Conservation (phyloP, 2,329 filamentous ascomycete genomes). For the Colletotrichum tabaci region DNA sequence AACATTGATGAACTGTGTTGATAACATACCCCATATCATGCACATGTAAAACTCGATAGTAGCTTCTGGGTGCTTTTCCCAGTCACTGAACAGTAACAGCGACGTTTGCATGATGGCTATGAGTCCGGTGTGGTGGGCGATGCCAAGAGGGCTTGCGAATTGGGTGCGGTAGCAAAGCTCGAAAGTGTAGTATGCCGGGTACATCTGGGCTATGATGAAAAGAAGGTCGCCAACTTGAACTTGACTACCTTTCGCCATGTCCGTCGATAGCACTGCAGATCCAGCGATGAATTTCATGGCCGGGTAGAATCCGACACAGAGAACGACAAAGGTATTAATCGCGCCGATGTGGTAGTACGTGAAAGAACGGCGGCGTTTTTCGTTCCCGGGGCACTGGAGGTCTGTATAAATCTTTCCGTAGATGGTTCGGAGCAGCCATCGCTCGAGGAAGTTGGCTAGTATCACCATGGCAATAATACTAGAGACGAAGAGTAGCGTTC, state of each 20-base stretch:
- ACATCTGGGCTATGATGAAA: constrained; percentile 27
- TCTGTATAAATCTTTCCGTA: constrained; percentile 26
- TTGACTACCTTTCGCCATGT: neutral
- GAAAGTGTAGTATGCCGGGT: constrained; percentile 42
- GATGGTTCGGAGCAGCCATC: constrained; percentile 29
- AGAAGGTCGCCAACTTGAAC: constrained; percentile 35
- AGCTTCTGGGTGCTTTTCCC: constrained; percentile 11
- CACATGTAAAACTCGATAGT: constrained; percentile 40
- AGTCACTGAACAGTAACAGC: constrained; percentile 29
- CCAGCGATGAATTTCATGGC: constrained; percentile 30
- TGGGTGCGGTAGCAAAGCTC: constrained; percentile 40
- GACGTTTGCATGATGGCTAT: constrained; percentile 39
- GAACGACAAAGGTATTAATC: constrained; percentile 16
- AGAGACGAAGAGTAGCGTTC: constrained; percentile 29
- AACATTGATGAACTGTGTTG: neutral
- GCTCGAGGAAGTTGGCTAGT: constrained; percentile 34
- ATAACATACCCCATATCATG: constrained; percentile 30
- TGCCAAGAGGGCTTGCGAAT: constrained; percentile 36
- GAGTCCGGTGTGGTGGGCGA: constrained; percentile 41
- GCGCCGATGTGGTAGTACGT: constrained; percentile 40
- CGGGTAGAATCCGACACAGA: constrained; percentile 36
- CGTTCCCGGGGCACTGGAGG: constrained; percentile 20
- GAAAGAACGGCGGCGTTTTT: constrained; percentile 39
- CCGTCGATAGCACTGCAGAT: constrained; percentile 4
- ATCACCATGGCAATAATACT: constrained; percentile 26